phyloP scores from a whole-genome alignment of 257 asterid genomes.

The Cynanchum wilfordii region DNA sequence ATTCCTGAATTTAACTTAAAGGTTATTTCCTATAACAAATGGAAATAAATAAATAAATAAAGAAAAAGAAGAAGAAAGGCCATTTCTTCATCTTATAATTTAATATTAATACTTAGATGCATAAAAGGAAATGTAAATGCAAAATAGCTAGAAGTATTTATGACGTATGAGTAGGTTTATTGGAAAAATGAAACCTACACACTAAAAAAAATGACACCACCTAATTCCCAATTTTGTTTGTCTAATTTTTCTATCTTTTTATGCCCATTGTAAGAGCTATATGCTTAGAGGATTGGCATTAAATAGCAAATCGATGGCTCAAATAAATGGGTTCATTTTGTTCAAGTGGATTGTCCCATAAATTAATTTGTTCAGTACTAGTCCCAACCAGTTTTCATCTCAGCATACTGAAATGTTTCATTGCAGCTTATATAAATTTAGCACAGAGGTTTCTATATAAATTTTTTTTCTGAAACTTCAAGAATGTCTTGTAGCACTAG shows the following conservation, averaged over 20 bases:
- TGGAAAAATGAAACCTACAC: not conserved
- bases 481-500: not conserved
- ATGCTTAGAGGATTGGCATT: not conserved
- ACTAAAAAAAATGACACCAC: not conserved
- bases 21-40: no score
- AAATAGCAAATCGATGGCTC: not conserved
- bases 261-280: not conserved
- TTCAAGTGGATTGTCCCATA: not conserved
- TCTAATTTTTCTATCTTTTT: not conserved
- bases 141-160: not conserved
- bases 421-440: not conserved
- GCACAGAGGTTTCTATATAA: not conserved
- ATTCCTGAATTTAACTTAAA: not conserved
- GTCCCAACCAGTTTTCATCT: not conserved
- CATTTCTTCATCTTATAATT: no score
- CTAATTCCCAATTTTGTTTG: not conserved
- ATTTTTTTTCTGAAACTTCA: not conserved
- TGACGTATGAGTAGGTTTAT: not conserved
- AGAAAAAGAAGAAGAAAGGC: no score
- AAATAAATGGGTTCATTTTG: not conserved
- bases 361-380: not conserved
- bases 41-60: no score
- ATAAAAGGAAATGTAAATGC: not conserved
- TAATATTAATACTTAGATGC: not conserved
- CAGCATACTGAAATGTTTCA: not conserved